These are phyloP conservation scores for Kwoniella dendrophila DNA, from an alignment of 768 basidiomycete genomes.

Conservation along the genomic window DNA sequence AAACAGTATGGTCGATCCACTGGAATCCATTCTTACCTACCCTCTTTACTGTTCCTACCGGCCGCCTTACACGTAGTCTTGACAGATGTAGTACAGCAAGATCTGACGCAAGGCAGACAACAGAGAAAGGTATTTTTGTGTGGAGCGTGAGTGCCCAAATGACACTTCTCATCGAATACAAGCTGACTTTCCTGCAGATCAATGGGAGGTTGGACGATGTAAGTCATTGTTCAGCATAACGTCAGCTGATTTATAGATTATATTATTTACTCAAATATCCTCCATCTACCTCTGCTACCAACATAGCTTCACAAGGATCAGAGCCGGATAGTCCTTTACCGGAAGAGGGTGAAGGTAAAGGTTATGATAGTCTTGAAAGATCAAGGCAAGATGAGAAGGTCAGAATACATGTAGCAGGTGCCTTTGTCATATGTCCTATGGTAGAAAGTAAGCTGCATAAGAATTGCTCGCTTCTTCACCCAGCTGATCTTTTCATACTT, in stretches of 20 bases:
- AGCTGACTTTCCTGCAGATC: constrained; percentile 37
- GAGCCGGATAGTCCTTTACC: constrained; percentile 27
- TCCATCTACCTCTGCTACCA: constrained; percentile 26
- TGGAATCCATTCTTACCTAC: constrained; percentile 53
- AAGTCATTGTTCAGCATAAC: constrained; percentile 17
- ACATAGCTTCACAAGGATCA: constrained; percentile 21
- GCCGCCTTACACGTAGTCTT: constrained; percentile 53
- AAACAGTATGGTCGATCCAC: constrained; percentile 54
- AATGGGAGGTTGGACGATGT: constrained; percentile 57
- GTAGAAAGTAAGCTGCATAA: constrained; percentile 51
- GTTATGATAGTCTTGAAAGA: constrained; percentile 33
- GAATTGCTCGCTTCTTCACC: background rate
- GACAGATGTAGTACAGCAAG: constrained; percentile 48
- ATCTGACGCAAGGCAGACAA: constrained; percentile 41
- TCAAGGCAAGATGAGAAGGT: constrained; percentile 30
- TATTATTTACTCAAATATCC: constrained; percentile 54
- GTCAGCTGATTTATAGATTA: constrained; percentile 27
- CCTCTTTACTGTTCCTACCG: constrained; percentile 46
- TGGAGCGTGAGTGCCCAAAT: constrained; percentile 50
- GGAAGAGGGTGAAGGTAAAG: constrained; percentile 28
- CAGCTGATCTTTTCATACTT: background rate
- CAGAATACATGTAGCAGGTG: constrained; percentile 53
- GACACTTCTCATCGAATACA: background rate
- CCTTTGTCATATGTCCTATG: constrained; percentile 55
- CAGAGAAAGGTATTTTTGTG: constrained; percentile 55